These are phyloP conservation scores for Volvox carteri DNA, from an alignment of 163 green algal species.

Conservation along the genomic window DNA sequence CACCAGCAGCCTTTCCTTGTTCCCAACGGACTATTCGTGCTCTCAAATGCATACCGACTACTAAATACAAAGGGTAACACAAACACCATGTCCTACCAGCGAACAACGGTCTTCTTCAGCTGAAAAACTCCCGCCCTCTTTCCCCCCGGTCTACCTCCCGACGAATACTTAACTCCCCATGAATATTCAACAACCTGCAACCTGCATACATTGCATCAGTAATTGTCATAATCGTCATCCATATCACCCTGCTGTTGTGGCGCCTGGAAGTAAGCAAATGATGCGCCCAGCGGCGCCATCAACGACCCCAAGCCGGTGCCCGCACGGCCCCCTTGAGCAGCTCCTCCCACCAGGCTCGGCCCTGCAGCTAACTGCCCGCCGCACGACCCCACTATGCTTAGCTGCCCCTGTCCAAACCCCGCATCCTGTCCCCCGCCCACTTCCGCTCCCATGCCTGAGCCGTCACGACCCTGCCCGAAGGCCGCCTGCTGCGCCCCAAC, in stretches of 20 bases:
- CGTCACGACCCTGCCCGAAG: not conserved
- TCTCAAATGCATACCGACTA: not conserved
- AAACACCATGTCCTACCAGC: too few relatives aligned
- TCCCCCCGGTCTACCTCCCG: not conserved
- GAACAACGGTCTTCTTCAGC: too few relatives aligned
- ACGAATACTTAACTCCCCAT: not conserved
- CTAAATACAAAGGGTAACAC: too few relatives aligned
- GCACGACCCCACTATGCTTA: conserved; percentile 33
- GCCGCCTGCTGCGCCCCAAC: not conserved
- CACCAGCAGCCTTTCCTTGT: not conserved
- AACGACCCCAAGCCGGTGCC: not conserved
- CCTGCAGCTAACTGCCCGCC: not conserved
- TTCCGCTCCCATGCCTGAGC: not conserved
- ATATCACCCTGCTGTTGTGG: conserved; percentile 18
- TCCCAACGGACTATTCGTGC: not conserved
- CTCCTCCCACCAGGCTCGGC: not conserved
- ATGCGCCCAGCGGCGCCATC: not conserved
- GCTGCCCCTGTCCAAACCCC: not conserved
- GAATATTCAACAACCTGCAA: too few relatives aligned
- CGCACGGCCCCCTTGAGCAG: not conserved
- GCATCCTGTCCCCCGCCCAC: not conserved
- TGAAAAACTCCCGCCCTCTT: not conserved
- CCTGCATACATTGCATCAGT: not conserved
- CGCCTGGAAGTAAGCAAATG: not conserved
- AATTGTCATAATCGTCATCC: conserved; percentile 43